These are phyloP conservation scores for Solanum virginianum DNA, from an alignment of 257 asterid genomes.

Conservation along the genomic window DNA sequence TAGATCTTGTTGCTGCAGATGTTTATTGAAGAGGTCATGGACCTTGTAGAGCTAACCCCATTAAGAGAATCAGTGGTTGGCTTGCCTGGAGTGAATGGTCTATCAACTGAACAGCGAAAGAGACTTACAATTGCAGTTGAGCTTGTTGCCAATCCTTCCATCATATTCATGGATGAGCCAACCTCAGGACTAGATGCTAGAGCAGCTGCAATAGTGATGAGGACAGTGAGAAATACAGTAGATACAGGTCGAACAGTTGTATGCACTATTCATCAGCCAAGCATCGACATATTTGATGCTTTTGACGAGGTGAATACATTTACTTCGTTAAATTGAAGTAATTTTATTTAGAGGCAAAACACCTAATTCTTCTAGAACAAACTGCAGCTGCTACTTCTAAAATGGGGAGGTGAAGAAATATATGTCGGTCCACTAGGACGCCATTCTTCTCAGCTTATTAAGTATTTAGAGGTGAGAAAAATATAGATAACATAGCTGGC, in stretches of 20 bases:
- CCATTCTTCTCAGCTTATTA: constrained; percentile 32
- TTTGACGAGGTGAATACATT: constrained; percentile 36
- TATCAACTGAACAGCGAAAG: constrained; percentile 49
- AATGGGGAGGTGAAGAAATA: constrained; percentile 53
- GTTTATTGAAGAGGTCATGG: constrained; percentile 52
- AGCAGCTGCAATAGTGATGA: constrained; percentile 61
- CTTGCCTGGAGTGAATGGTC: constrained; percentile 38
- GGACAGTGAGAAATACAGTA: constrained; percentile 45
- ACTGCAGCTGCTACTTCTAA: constrained; percentile 43
- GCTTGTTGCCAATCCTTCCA: constrained; percentile 51
- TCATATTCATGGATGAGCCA: constrained; percentile 56
- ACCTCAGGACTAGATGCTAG: constrained; percentile 54
- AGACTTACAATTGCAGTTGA: constrained; percentile 61
- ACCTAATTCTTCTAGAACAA: background rate
- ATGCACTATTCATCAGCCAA: constrained; percentile 63
- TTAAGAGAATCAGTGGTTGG: constrained; percentile 37
- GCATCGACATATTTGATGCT: constrained; percentile 58
- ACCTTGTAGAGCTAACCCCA: constrained; percentile 43
- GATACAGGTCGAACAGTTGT: constrained; percentile 55
- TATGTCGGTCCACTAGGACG: constrained; percentile 41
- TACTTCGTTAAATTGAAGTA: background rate
- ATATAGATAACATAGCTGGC: background rate
- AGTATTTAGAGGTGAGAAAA: constrained; percentile 28
- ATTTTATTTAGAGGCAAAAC: background rate
- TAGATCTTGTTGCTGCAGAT: constrained; percentile 13